Evolutionary conservation across 1,284 basidiomycete species (phyloP), one percentile per base, ranked within the genome.

Genomic region (Fistulinella cinereoalba): DNA sequence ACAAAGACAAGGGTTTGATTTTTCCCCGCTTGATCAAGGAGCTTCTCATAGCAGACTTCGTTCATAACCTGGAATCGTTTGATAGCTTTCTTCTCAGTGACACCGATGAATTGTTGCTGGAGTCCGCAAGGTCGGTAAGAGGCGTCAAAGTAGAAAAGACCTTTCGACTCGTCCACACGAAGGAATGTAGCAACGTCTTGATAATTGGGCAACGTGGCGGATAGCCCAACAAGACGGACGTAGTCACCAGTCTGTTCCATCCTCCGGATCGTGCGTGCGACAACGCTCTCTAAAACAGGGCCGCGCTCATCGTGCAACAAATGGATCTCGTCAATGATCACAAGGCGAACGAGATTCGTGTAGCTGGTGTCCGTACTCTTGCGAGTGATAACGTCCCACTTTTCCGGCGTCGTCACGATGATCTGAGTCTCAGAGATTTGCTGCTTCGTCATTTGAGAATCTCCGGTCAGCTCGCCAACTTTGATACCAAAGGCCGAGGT

Each of bases 31-130:
- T 97, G 90, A 58, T 97, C 92, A 24, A 96, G 80, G 1, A 97
- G 91, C 73, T 99, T 99, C 68, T 99, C 96, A 74, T 99, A 99
- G 67, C 95, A 97, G 33, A 99, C 95, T 66, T 99, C 95, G 71
- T 99, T 99, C 81, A 94, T 96, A 52, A 98, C 86, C 65, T 98
- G 94, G 64, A 96, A 90, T 4, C 97, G 84, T 69, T 97, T 98
- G 78, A 99, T 98, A 0, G 97, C 97, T 72, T 98, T 99, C 78
- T 97, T 98, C 74, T 99, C 97, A 0, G 96, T 98, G 53, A 99
- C 86, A 52, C 97, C 97, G 54, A 99, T 85, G 68, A 97, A 98
- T 62, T 97, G 93, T 59, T 98, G 95, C 64, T 96, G 93, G 29
- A 99, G 83, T 34, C 61, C 56, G 62, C 96, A 97, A 10, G 97